Percentiles rank a stretch among this genome's conserved stretches.
These are phyloP conservation scores for Cocos nucifera DNA, from an alignment of 176 grass and related monocot genomes.

Conservation along the genomic window DNA sequence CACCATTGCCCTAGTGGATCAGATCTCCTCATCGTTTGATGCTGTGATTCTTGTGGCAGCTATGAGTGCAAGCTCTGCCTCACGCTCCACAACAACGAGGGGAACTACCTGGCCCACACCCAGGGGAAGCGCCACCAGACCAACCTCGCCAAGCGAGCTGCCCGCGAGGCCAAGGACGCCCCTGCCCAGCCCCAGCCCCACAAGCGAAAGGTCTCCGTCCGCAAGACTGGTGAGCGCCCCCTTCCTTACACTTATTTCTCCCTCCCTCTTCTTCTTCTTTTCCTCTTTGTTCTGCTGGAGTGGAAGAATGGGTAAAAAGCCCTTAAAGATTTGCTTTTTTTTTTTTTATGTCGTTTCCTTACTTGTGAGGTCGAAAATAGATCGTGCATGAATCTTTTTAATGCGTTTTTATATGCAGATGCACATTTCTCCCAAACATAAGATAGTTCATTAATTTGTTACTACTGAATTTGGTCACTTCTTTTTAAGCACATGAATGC, in stretches of 20 bases:
- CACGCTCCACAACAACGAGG: slow-evolving; percentile 98
- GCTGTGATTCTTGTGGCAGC: slow-evolving; percentile 13
- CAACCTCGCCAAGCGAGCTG: slow-evolving; percentile 91
- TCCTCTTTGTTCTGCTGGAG: not conserved
- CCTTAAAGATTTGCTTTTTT: no score
- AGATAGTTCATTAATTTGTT: no score
- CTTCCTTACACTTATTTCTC: not conserved
- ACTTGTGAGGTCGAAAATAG: no score
- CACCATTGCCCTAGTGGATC: not conserved
- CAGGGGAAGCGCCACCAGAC: slow-evolving; percentile 98
- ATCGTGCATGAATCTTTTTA: no score
- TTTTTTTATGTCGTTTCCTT: no score
- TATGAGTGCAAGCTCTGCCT: slow-evolving; percentile 95
- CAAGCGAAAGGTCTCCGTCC: slow-evolving; percentile 74
- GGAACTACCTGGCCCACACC: slow-evolving; percentile 91
- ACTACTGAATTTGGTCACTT: no score
- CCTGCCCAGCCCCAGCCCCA: slow-evolving; percentile 89
- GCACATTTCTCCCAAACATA: no score
- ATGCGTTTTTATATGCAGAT: no score
- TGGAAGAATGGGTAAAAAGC: no score
- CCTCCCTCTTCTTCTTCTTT: not conserved
- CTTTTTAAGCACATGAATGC: no score
- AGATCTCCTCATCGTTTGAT: not conserved
- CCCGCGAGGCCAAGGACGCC: slow-evolving; percentile 85
- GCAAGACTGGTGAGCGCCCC: slow-evolving; percentile 52